Base-by-base conservation (phyloP, 306 rosid genomes). In the Cotoneaster glaucophyllus region DNA sequence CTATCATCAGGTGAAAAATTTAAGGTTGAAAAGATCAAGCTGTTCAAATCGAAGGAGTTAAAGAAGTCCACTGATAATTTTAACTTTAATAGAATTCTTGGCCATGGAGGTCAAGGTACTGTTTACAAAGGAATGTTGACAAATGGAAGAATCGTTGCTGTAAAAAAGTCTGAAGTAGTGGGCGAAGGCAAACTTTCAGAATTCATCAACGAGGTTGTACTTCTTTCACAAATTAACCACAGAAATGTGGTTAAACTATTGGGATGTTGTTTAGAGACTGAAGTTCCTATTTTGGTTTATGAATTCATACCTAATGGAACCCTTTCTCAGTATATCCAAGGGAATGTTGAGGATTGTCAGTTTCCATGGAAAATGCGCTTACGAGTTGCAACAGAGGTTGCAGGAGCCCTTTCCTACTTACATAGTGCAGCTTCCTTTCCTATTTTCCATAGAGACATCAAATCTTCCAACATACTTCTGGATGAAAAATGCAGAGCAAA, bases 61-160 rank as follows among this genome's bases (percentile, higher is more conserved):
- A 32, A 70, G 43, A 78, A 70, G 54, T 54, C 81, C 29, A 70
- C 81, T 0, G 76, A 78, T 24, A 34, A 32, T 13, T 78, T 78
- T 10, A 64, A 31, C 18, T 18, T 11, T 1, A 32, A 69, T 28
- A 59, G 81, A 78, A 78, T 78, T 53, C 54, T 72, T 15, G 79
- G 64, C 13, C 45, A 74, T 1, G 83, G 83, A 66, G 79, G 79
- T 18, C 74, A 79, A n/a, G 83, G 83, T 7, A 77, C 80, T 21
- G 76, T 72, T 3, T 72, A 72, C 67, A 72, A 57, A 72, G 76
- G 76, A 1, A 12, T 71, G 74, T 26, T 75, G 5, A 1, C 34
- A 3, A 53, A 78, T 12, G 82, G 77, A 64, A 78, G 44, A 45
- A 71, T 78, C 13, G 73, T 64, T 12, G 82, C 82, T 1, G 43